Percentiles rank a stretch among this genome's conserved stretches.
phyloP scores from a whole-genome alignment of 108 stramenopile genomes.

The Bacterosira constricta region DNA sequence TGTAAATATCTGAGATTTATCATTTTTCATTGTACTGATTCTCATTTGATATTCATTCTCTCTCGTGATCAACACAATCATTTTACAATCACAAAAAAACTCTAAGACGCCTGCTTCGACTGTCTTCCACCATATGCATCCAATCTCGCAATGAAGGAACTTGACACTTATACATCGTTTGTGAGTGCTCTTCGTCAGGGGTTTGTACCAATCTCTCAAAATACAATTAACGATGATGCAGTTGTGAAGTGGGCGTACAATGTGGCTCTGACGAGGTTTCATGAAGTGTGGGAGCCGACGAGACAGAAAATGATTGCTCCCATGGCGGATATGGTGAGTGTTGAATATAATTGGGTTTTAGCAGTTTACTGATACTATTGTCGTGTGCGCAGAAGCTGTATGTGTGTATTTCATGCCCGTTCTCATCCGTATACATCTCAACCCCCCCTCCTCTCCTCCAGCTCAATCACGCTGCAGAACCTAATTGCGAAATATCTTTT shows the following conservation, averaged over 20 bases:
- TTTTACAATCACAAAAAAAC: no score
- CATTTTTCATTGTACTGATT: background rate
- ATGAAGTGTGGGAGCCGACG: conserved; percentile 25
- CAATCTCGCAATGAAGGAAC: conserved; percentile 3
- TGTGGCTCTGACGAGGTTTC: conserved; percentile 27
- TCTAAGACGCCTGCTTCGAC: conserved; percentile 27
- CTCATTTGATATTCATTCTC: background rate
- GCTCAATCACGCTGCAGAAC: no score
- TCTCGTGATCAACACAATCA: no score
- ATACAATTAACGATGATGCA: conserved; percentile 13
- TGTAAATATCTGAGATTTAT: no score
- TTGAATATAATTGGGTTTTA: no score
- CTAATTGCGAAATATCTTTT: no score
- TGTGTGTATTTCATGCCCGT: no score
- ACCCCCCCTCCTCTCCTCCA: no score
- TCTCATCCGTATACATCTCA: no score
- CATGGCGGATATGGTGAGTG: conserved; percentile 30
- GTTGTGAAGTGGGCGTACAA: conserved; percentile 42
- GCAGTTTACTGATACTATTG: no score
- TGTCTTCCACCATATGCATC: conserved; percentile 39
- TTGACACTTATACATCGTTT: conserved; percentile 20
- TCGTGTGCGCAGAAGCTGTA: no score
- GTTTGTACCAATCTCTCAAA: conserved; percentile 20
- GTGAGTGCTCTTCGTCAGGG: conserved; percentile 12
- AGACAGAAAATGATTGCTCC: conserved; percentile 31